A percentile compares a stretch with the other conserved stretches of the same genome.
Evolutionary conservation across 2,329 filamentous ascomycete genomes (phyloP).

Genomic region (Claviceps sp.): DNA sequence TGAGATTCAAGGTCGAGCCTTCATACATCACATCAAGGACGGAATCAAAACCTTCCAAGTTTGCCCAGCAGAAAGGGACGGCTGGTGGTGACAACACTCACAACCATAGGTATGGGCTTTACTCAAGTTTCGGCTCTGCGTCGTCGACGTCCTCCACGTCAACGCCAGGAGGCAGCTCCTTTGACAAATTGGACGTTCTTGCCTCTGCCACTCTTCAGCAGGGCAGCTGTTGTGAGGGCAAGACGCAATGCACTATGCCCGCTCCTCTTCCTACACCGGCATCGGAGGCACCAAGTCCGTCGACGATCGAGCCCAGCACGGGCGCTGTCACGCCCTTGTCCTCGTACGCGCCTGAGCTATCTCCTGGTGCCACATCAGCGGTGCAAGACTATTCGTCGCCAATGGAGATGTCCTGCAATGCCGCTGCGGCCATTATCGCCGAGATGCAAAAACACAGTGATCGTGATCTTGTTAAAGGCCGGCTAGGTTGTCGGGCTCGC

Average conservation of each 20-base stretch:
- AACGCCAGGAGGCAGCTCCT: slow-evolving; percentile 8
- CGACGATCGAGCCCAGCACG: slow-evolving; percentile 11
- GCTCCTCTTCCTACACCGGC: slow-evolving; percentile 9
- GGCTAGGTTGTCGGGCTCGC: slow-evolving; percentile 17
- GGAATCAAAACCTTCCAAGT: neutral
- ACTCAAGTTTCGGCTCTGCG: neutral
- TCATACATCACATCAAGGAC: neutral
- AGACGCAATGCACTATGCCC: slow-evolving; percentile 11
- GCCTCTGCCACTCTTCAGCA: slow-evolving; percentile 23
- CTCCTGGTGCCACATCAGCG: slow-evolving; percentile 5
- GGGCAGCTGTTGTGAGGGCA: slow-evolving; percentile 11
- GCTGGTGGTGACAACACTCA: neutral
- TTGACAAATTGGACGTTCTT: slow-evolving; percentile 25
- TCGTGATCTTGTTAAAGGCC: slow-evolving; percentile 12
- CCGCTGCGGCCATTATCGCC: slow-evolving; percentile 24
- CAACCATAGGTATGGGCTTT: neutral
- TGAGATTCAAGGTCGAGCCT: neutral
- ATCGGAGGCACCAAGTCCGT: slow-evolving; percentile 12
- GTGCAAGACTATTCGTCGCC: slow-evolving; percentile 13
- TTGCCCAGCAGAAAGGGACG: neutral
- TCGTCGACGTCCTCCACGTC: neutral
- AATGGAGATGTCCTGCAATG: slow-evolving; percentile 21
- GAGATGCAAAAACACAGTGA: slow-evolving; percentile 24
- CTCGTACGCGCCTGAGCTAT: slow-evolving; percentile 5
- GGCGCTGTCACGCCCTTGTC: slow-evolving; percentile 11